A percentile compares a stretch with the other conserved stretches of the same genome.
Evolutionary conservation across 2,329 filamentous ascomycete species (phyloP).

Genomic region (Colletotrichum sp.): DNA sequence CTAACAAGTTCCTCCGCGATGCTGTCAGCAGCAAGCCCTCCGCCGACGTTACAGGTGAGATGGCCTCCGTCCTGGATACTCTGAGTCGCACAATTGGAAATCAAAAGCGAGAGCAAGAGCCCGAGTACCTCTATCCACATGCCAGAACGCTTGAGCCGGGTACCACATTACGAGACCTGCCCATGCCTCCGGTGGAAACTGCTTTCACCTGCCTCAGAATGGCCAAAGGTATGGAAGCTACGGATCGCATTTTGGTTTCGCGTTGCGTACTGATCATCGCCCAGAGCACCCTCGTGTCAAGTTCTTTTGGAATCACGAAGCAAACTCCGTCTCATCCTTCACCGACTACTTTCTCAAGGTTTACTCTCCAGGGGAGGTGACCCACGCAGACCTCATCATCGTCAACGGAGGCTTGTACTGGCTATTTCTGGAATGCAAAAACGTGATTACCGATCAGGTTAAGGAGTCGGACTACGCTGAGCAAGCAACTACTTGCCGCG

Average conservation of each 20-base stretch:
- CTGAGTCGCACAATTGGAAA: conserved; percentile 18
- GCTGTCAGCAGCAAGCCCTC: conserved; percentile 20
- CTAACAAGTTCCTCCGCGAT: conserved; percentile 22
- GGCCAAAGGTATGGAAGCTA: conserved; percentile 1
- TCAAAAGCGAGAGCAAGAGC: conserved; percentile 5
- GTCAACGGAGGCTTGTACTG: conserved; percentile 24
- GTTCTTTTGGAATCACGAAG: conserved; percentile 4
- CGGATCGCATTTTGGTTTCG: no score
- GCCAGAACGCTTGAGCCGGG: conserved; percentile 4
- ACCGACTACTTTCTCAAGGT: conserved; percentile 25
- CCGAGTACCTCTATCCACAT: conserved; percentile 3
- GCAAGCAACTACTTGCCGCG: conserved; percentile 20
- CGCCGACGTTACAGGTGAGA: conserved; percentile 21
- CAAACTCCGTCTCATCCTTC: conserved; percentile 10
- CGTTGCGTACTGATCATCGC: not conserved
- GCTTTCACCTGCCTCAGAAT: conserved; percentile 16
- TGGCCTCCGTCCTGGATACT: conserved; percentile 20
- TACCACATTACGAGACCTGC: not conserved
- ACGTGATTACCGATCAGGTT: not conserved
- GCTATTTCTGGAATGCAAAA: conserved; percentile 24
- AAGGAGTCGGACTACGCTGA: conserved; percentile 14
- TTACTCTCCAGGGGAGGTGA: conserved; percentile 19
- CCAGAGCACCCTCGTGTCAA: not conserved
- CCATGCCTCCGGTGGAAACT: conserved; percentile 18
- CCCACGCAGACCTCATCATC: conserved; percentile 23